Base-by-base conservation (phyloP, 352 stramenopile genomes). In the Plasmopara muralis region DNA sequence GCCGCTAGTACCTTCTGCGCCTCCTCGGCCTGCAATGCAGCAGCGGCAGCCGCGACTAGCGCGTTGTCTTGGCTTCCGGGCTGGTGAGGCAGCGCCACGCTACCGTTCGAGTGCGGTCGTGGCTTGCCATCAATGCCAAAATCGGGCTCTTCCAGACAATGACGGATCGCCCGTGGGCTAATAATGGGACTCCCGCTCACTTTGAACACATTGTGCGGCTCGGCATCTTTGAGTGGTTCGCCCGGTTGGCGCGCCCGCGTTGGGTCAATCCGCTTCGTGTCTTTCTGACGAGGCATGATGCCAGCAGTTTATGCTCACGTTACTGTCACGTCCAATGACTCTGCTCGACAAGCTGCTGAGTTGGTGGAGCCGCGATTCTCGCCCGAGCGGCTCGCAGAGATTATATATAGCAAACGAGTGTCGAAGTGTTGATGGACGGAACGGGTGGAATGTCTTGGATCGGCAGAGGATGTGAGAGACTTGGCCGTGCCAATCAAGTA, bases 121-220 rank as follows among this genome's bases (percentile, higher is more conserved):
- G 68, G 46, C 51, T 80, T 73, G 20, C 62, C 66, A 15, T 85
- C 62, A 14, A 78, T 48, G 14, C 70, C 72, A 41, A 70, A 77
- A 43, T 80, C 65, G 25, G 74, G 64, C 49, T 86, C 77, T 9
- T 70, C 67, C 16, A 88, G 62, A 15, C 68, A 83, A 52, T 83
- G 81, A 44, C 71, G 72, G 58, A 88, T 86, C 10, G 72, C 75
- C 1, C 75, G 57, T n/a, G 78, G 78, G 42, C 78, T 89, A 45
- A 87, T 81, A 37, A 81, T 87, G 13, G 72, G 70, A 34, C 60
- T 77, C 40, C 73, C 73, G 44, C 83, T 81, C 35, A 68, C 60
- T 53, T 74, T 76, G 47, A 85, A 79, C n/a, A 83, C 64, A 47
- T 72, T 58, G 38, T 81, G 69, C 39, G 64, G 53, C 44, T 78